Evolutionary conservation across 345 rosid genomes (phyloP), one percentile per base, ranked within the genome.

Genomic region (Ricinus communis): DNA sequence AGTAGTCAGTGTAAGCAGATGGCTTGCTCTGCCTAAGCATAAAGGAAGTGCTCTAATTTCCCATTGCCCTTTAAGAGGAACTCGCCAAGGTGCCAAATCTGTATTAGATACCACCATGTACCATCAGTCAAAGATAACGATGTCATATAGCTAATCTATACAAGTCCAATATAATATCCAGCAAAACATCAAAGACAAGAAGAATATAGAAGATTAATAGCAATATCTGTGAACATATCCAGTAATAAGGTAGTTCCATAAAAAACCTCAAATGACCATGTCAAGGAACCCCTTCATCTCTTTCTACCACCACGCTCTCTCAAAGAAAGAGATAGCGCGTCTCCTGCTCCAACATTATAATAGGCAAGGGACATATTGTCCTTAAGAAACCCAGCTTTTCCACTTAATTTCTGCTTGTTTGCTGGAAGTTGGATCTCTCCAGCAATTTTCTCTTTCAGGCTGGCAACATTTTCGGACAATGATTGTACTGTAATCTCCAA

Each of bases 251-350:
- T 65, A 58, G 60, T 62, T 65, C 73, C 14, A 72, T 38, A 19
- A 59, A 49, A 46, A 77, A 74, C 75, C 77, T 58, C 69, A 57
- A 51, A 75, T 28, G 10, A 52, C 62, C 64, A 38, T 67, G 62
- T 58, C 24, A 43, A 67, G 63, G 31, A 75, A 41, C 64, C 57
- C 40, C 50, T 84, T 81, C 83, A 91, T 86, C 89, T 82, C 90
- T 86, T 90, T 86, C 91, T 85, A 68, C 96, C 97, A 77, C 96
- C 96, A 74, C 93, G 93, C 73, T 90, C 97, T 74, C 91, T 85
- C 78, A 90, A 60, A 41, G 92, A 85, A 60, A 91, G 85, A 71
- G 89, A 52, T 5, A 91, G 83, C 43, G 78, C 38, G 53, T 88
- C 96, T 72, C 94, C 91, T 40, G 81, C 77, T 68, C 88, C 88